Percentiles rank a stretch among this genome's conserved stretches.
These are phyloP conservation scores for Globisporangium mamillatum DNA, from an alignment of 352 stramenopile species.

Conservation along the genomic window DNA sequence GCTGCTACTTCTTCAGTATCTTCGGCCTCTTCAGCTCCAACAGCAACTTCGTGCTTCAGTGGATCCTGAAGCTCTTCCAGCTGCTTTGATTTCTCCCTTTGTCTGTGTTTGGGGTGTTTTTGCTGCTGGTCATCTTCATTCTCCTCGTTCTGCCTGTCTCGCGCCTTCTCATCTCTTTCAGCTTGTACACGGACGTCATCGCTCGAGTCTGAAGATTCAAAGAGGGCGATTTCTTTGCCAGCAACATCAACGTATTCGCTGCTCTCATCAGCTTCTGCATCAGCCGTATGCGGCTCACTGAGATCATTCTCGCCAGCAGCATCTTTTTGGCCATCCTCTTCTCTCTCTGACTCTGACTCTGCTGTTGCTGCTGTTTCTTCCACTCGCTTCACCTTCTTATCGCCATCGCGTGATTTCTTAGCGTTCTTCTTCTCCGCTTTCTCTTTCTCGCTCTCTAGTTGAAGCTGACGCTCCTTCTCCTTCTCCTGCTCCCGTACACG, in stretches of 20 bases:
- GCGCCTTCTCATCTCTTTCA: neutral
- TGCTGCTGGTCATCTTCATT: neutral
- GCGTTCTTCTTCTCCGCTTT: neutral
- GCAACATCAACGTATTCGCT: neutral
- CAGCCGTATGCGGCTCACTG: too few species aligned
- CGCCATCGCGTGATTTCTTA: neutral
- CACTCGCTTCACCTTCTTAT: neutral
- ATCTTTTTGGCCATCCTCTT: neutral
- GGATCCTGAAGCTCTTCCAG: neutral
- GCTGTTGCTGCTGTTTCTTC: slow-evolving; percentile 17
- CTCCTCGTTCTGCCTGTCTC: neutral
- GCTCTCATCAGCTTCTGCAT: too few species aligned
- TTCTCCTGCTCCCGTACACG: slow-evolving; percentile 24
- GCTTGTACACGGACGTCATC: neutral
- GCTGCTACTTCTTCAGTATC: slow-evolving; percentile 7
- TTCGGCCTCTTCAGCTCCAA: neutral
- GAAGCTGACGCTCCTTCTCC: slow-evolving; percentile 16
- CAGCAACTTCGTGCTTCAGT: neutral
- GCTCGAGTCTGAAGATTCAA: neutral
- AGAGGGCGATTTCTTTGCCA: neutral
- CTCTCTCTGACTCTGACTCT: slow-evolving; percentile 20
- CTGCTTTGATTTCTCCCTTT: neutral
- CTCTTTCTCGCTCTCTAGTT: neutral
- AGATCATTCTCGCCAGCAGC: neutral
- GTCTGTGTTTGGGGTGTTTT: neutral